Evolutionary conservation across 192 early-diverging fungal species (phyloP).

Genomic region (Coemansia sp.): DNA sequence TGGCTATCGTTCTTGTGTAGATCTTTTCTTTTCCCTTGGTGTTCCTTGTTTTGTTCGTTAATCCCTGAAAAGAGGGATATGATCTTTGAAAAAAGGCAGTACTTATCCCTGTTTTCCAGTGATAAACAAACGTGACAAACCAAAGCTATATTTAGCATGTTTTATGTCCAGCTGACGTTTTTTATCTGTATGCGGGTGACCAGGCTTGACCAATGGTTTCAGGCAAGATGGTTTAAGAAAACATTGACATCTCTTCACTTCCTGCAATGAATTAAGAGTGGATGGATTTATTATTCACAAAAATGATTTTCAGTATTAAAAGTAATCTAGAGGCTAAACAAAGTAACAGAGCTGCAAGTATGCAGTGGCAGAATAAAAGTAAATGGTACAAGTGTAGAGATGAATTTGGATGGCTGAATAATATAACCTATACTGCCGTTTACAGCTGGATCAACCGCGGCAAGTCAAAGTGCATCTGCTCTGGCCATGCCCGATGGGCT

Average conservation of each 20-base stretch:
- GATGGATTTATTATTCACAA: background rate
- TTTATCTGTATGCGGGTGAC: too few relatives aligned
- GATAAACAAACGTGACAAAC: too few relatives aligned
- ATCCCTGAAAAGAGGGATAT: too few relatives aligned
- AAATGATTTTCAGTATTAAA: background rate
- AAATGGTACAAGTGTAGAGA: background rate
- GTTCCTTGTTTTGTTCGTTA: background rate
- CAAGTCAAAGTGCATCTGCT: constrained; percentile 47
- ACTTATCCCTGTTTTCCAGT: too few relatives aligned
- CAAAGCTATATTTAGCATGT: too few relatives aligned
- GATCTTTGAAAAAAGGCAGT: too few relatives aligned
- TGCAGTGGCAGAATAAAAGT: background rate
- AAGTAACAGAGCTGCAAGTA: background rate
- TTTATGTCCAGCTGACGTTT: too few relatives aligned
- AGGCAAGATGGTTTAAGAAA: too few relatives aligned
- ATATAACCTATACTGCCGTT: background rate
- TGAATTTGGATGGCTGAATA: too few relatives aligned
- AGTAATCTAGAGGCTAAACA: background rate
- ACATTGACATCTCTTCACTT: background rate
- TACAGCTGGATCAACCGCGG: constrained; percentile 50
- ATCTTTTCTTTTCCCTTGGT: background rate
- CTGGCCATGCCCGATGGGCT: constrained; percentile 44
- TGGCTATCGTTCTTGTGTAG: too few relatives aligned
- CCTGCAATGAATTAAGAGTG: background rate
- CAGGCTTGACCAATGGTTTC: too few relatives aligned